Percentiles rank a stretch among this genome's conserved stretches.
phyloP scores from a whole-genome alignment of 1,284 basidiomycete species.

The Marasmius tenuissimus region DNA sequence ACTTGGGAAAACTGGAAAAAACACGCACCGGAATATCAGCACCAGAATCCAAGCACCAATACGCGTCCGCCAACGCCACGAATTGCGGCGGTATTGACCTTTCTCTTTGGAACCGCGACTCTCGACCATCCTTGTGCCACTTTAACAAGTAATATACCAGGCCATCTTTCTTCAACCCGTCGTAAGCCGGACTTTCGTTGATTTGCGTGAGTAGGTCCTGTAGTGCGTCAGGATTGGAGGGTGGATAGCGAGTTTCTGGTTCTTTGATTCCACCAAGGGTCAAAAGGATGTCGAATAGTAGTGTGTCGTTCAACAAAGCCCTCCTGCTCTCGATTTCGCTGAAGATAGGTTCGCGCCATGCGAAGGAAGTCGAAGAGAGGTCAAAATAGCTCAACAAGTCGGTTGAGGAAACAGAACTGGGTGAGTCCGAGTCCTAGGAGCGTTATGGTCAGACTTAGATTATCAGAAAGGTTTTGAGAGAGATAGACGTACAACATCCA shows the following conservation, averaged over 20 bases:
- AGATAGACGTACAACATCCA: background rate
- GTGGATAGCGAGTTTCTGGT: slow-evolving; percentile 65
- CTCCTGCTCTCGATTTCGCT: slow-evolving; percentile 62
- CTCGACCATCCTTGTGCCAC: slow-evolving; percentile 67
- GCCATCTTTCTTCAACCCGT: slow-evolving; percentile 74
- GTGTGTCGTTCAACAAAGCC: slow-evolving; percentile 55
- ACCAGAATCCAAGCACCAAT: slow-evolving; percentile 77
- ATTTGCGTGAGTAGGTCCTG: slow-evolving; percentile 60
- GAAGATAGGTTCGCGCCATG: slow-evolving; percentile 48
- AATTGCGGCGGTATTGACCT: slow-evolving; percentile 73
- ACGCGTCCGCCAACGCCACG: slow-evolving; percentile 69
- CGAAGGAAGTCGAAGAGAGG: slow-evolving; percentile 40
- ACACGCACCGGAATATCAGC: slow-evolving; percentile 55
- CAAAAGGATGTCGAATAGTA: slow-evolving; percentile 75
- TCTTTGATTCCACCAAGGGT: slow-evolving; percentile 58
- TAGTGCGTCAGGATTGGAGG: slow-evolving; percentile 52
- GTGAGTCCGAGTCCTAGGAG: background rate
- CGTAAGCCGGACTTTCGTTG: slow-evolving; percentile 54
- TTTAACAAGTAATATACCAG: slow-evolving; percentile 76
- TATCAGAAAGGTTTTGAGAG: background rate
- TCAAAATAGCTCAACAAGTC: slow-evolving; percentile 41
- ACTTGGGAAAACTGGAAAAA: slow-evolving; percentile 2
- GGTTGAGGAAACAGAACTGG: background rate
- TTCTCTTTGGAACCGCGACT: slow-evolving; percentile 51
- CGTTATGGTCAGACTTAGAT: background rate